These are phyloP conservation scores for Alternaria infectoria DNA, from an alignment of 2,329 filamentous ascomycete species.

Conservation along the genomic window DNA sequence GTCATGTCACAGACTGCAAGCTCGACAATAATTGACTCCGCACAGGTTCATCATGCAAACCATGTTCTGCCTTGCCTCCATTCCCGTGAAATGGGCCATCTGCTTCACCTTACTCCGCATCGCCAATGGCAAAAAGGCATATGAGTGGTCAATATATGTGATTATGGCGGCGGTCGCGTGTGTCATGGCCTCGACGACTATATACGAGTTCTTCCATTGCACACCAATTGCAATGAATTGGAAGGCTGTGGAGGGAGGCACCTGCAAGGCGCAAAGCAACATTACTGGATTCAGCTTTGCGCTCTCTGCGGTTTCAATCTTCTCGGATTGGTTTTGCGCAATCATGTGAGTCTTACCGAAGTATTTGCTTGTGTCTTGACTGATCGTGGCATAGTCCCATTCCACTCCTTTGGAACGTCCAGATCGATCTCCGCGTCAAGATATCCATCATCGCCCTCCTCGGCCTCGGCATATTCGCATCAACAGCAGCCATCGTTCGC, in stretches of 20 bases:
- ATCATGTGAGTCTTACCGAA: background rate
- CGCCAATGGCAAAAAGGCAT: constrained; percentile 34
- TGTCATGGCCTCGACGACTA: constrained; percentile 42
- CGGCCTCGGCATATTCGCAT: constrained; percentile 21
- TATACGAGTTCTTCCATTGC: constrained; percentile 39
- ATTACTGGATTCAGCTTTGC: background rate
- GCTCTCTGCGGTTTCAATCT: background rate
- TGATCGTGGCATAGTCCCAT: constrained; percentile 8
- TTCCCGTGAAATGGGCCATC: constrained; percentile 43
- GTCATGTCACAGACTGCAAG: background rate
- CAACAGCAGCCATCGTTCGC: constrained; percentile 41
- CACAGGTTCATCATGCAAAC: constrained; percentile 17
- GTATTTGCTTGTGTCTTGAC: background rate
- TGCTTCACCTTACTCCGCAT: constrained; percentile 44
- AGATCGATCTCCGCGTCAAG: constrained; percentile 28
- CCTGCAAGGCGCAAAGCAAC: background rate
- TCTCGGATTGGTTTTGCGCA: background rate
- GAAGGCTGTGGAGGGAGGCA: constrained; percentile 19
- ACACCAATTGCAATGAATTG: constrained; percentile 27
- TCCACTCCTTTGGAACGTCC: constrained; percentile 28
- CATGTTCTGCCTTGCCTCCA: constrained; percentile 17
- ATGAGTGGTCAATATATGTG: constrained; percentile 30
- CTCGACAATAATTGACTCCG: background rate
- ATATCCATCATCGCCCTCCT: constrained; percentile 23
- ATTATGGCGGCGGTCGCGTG: constrained; percentile 34